Conservation (phyloP, 2,329 filamentous ascomycete species). For the Fusarium sp. region DNA sequence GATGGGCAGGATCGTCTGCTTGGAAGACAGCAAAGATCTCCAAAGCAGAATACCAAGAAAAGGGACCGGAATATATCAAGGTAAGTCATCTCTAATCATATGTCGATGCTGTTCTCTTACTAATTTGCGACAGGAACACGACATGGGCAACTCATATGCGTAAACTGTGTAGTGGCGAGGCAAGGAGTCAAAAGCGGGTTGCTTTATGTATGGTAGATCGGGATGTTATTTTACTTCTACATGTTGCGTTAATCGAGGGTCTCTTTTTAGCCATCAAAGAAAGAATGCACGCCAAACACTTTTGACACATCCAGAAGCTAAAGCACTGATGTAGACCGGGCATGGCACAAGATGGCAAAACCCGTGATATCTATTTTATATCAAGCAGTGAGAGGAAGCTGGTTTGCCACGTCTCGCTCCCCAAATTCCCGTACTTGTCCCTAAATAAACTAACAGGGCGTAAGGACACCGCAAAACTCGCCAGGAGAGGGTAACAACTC, state of each 20-base stretch:
- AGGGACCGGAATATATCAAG: conserved; percentile 94
- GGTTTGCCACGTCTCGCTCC: neutral
- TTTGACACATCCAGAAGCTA: conserved; percentile 4
- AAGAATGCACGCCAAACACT: neutral
- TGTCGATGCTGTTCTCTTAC: conserved; percentile 3
- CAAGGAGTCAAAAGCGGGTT: conserved; percentile 44
- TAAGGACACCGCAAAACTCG: conserved; percentile 11
- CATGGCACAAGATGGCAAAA: neutral
- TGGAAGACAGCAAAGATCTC: conserved; percentile 78
- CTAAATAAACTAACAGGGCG: conserved; percentile 16
- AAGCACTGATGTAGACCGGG: neutral
- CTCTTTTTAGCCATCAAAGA: conserved; percentile 15
- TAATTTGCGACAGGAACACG: conserved; percentile 67
- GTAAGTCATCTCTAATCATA: conserved; percentile 58
- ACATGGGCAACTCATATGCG: conserved; percentile 73
- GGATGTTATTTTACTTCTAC: conserved; percentile 22
- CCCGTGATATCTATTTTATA: neutral
- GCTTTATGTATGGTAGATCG: conserved; percentile 42
- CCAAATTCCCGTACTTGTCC: neutral
- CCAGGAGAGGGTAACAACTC: conserved; percentile 1
- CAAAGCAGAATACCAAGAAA: conserved; percentile 88
- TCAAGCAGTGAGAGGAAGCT: conserved; percentile 10
- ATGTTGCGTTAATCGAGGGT: conserved; percentile 35
- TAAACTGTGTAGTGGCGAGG: conserved; percentile 48
- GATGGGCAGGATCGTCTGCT: conserved; percentile 77